A percentile compares a stretch with the other conserved stretches of the same genome.
Conservation (phyloP, 2,329 filamentous ascomycete genomes). For the Cercospora nicotianae region DNA sequence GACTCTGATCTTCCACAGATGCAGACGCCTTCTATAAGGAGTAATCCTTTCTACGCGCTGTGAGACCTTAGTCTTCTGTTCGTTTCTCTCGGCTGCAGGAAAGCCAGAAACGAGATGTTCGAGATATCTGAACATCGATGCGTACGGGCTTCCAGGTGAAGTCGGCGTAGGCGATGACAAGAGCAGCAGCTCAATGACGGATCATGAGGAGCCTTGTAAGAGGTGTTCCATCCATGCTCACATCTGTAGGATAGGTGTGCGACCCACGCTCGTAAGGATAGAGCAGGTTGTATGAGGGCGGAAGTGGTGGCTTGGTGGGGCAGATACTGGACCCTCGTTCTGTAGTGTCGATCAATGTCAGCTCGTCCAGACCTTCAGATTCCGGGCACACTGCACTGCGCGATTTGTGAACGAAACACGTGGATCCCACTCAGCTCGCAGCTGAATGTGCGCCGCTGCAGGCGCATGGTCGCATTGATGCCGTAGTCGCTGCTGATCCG, state of each 20-base stretch:
- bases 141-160: not conserved
- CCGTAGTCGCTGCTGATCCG: not conserved
- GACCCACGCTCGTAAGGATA: not conserved
- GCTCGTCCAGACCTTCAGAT: not conserved
- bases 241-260: not conserved
- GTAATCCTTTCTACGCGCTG: not conserved
- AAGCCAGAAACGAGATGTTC: not conserved
- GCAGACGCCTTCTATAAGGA: slow-evolving; percentile 15
- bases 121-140: not conserved
- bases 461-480: not conserved
- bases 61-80: not conserved
- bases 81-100: not conserved
- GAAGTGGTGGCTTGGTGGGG: slow-evolving; percentile 5
- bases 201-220: not conserved
- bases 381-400: not conserved
- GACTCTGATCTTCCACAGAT: slow-evolving; percentile 4
- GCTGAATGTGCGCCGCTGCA: not conserved
- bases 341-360: slow-evolving; percentile 9
- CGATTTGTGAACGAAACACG: not conserved
- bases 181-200: not conserved
- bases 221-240: not conserved
- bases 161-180: not conserved
- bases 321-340: not conserved
- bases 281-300: not conserved
- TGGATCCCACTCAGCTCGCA: not conserved